Percentiles rank a stretch among this genome's conserved stretches.
Evolutionary conservation across 129 eudicot species (phyloP).

Genomic region (carrot (Daucus carota)): DNA sequence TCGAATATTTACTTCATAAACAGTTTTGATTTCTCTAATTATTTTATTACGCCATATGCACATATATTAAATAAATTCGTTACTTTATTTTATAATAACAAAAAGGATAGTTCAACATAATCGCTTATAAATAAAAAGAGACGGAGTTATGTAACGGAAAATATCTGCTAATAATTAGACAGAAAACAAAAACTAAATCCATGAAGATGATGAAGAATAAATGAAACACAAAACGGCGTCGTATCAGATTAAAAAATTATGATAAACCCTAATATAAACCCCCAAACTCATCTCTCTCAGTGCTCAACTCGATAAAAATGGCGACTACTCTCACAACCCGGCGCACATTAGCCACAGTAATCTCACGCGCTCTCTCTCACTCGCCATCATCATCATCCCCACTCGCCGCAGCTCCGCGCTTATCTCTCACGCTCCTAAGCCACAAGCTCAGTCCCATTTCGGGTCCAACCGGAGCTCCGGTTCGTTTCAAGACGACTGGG

Average conservation of each 20-base stretch:
- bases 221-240: background rate
- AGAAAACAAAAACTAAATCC: too few species aligned
- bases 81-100: too few species aligned
- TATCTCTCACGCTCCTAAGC: conserved; percentile 33
- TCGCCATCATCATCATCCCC: conserved; percentile 26
- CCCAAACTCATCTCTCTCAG: background rate
- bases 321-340: conserved; percentile 47
- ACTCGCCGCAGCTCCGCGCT: conserved; percentile 23
- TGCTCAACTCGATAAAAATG: conserved; percentile 8
- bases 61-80: too few species aligned
- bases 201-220: too few species aligned
- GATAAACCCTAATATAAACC: background rate
- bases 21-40: too few species aligned
- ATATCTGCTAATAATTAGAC: too few species aligned
- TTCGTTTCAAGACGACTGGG: conserved; percentile 46
- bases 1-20: too few species aligned
- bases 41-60: too few species aligned
- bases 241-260: background rate
- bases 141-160: too few species aligned
- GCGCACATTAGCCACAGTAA: conserved; percentile 48
- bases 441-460: conserved; percentile 21
- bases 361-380: conserved; percentile 29
- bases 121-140: too few species aligned
- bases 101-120: too few species aligned
- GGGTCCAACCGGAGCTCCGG: conserved; percentile 18